Percentiles rank a stretch among this genome's conserved stretches.
Evolutionary conservation across 768 basidiomycete genomes (phyloP).

Genomic region (Phanerochaete carnosa): DNA sequence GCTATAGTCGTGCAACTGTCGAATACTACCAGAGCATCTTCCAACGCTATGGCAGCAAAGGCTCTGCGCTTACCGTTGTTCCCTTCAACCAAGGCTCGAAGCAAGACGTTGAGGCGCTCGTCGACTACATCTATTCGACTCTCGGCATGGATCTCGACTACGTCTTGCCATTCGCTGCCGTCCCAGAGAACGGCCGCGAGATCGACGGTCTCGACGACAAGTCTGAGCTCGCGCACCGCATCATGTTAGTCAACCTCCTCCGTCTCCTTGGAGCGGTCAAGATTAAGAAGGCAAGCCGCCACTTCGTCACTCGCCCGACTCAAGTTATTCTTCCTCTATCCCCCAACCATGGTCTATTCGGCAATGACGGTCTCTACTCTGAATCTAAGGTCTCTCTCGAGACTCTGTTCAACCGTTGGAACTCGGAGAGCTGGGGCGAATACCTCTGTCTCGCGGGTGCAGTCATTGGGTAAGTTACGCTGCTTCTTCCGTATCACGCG

Average conservation of each 20-base stretch:
- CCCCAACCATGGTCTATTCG: slow-evolving; percentile 97
- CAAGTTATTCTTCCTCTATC: slow-evolving; percentile 98
- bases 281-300: slow-evolving; percentile 94
- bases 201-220: slow-evolving; percentile 97
- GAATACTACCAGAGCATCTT: slow-evolving; percentile 99
- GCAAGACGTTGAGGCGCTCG: slow-evolving; percentile 96
- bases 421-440: slow-evolving; percentile 98
- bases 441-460: slow-evolving; percentile 97
- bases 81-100: slow-evolving; percentile 99
- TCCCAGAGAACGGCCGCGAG: slow-evolving; percentile 98
- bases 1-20: slow-evolving; percentile 92
- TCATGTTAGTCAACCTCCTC: slow-evolving; percentile 97
- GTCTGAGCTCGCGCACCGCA: slow-evolving; percentile 96
- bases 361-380: slow-evolving; percentile 96
- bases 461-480: slow-evolving; percentile 80
- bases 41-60: slow-evolving; percentile 92
- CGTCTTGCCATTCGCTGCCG: slow-evolving; percentile 96
- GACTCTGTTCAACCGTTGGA: slow-evolving; percentile 98
- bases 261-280: slow-evolving; percentile 97
- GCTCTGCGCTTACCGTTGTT: slow-evolving; percentile 95
- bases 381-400: slow-evolving; percentile 98
- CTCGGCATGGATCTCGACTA: slow-evolving; percentile 98
- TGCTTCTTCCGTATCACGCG: slow-evolving; percentile 1
- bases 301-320: slow-evolving; percentile 96
- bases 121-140: slow-evolving; percentile 96